Conservation (phyloP, 2,329 filamentous ascomycete genomes). For the Beauveria varroae region DNA sequence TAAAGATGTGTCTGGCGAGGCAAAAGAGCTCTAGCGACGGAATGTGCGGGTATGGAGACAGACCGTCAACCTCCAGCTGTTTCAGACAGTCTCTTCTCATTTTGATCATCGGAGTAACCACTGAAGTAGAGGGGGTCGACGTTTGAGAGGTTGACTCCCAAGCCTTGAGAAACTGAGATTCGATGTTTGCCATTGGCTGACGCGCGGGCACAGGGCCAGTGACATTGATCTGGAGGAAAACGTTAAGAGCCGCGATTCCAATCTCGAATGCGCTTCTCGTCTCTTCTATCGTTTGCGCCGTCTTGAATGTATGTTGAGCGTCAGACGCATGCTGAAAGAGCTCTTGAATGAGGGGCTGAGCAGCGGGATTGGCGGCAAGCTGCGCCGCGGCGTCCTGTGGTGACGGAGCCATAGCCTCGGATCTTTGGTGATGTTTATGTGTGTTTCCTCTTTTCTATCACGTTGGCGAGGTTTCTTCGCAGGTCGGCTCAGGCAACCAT, state of each 20-base stretch:
- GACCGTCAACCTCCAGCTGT: constrained; percentile 71
- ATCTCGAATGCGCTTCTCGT: constrained; percentile 20
- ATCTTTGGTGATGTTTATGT: background rate
- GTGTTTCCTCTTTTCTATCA: background rate
- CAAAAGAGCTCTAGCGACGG: constrained; percentile 79
- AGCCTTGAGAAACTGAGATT: constrained; percentile 32
- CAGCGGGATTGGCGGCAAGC: constrained; percentile 1
- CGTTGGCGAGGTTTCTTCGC: background rate
- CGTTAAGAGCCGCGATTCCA: constrained; percentile 22
- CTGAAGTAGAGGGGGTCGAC: background rate
- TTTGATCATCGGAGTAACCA: constrained; percentile 23
- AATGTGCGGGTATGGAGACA: constrained; percentile 77
- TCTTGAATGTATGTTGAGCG: background rate
- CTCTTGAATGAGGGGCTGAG: constrained; percentile 3
- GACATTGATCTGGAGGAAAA: constrained; percentile 71
- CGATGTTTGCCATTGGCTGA: constrained; percentile 20
- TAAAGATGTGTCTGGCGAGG: constrained; percentile 53
- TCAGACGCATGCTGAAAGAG: background rate
- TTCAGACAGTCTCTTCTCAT: constrained; percentile 54
- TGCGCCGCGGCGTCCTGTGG: background rate
- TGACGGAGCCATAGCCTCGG: background rate
- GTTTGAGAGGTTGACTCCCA: constrained; percentile 18
- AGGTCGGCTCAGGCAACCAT: background rate
- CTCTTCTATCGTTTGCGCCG: background rate
- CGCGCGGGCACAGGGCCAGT: constrained; percentile 69